phyloP scores from a whole-genome alignment of 306 rosid genomes.

The Rubus parviflorus region DNA sequence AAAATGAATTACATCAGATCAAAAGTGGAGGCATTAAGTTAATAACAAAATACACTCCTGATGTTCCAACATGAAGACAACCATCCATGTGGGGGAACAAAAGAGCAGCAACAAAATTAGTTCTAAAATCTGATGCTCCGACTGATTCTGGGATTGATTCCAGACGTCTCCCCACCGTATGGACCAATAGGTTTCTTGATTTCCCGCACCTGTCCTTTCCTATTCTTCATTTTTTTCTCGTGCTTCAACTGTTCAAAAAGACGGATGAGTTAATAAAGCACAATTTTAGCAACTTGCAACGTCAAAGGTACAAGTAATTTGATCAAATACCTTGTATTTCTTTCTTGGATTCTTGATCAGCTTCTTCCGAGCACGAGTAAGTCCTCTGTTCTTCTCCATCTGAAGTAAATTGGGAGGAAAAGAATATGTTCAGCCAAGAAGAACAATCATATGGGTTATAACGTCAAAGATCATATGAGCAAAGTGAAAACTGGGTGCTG shows the following conservation, averaged over 20 bases:
- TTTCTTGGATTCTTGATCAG: constrained; percentile 80
- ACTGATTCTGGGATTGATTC: constrained; percentile 71
- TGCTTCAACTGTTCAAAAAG: constrained; percentile 59
- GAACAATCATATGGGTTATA: background rate
- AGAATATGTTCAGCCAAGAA: background rate
- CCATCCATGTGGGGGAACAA: background rate
- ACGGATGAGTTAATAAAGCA: background rate
- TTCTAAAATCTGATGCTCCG: constrained; percentile 64
- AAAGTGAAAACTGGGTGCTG: background rate
- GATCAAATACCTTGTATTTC: constrained; percentile 75
- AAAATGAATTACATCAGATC: background rate
- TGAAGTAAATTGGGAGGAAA: constrained; percentile 26
- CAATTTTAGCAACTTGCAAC: background rate
- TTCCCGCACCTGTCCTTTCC: constrained; percentile 67
- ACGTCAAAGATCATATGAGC: background rate
- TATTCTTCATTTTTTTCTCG: constrained; percentile 55
- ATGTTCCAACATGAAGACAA: background rate
- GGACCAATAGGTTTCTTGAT: constrained; percentile 51
- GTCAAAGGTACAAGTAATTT: background rate
- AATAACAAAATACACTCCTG: background rate
- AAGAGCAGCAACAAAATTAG: constrained; percentile 12
- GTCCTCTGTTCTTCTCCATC: constrained; percentile 85
- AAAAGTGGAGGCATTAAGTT: background rate
- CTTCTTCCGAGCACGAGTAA: constrained; percentile 74
- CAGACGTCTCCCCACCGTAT: constrained; percentile 77